Base-by-base conservation (phyloP, 2,329 filamentous ascomycete genomes). In the Botrytis byssoidea region DNA sequence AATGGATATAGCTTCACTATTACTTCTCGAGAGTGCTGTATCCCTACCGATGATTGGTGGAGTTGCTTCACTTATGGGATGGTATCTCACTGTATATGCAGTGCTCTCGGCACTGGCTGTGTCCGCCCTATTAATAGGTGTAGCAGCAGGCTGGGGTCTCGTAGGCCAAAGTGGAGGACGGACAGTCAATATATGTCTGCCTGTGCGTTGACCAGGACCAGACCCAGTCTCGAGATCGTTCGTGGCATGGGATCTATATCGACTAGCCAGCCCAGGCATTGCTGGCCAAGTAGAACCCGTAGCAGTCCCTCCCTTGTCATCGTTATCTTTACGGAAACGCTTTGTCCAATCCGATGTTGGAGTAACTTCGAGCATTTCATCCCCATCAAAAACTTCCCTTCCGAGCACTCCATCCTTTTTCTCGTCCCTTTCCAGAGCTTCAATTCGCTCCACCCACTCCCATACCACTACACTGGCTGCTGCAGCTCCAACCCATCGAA, bases 391-490 rank as follows among this genome's bases (percentile, higher is more conserved):
- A 0, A 93, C 85, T 78, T 93, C 91, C 75, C 91, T 84, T 18
- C 91, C 91, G 2, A 93, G 82, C 64, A 93, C 73, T 91, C 9
- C 91, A 90, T 76, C 75, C 55, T 74, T 76, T 46, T 76, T 76
- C 35, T 76, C 72, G 68, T 76, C 57, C 65, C 75, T 72, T 40
- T 75, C 74, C 35, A 75, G 68, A n/a, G 90, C 90, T 81, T 93
- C 91, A 74, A 93, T 93, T 55, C 91, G 85, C 81, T 93, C 91
- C 7, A 93, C 91, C 91, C 91, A 93, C 82, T 93, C 91, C 91
- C 91, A 93, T 7, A 93, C 91, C 46, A 93, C 90, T n/a, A 93
- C 91, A 83, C 90, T 93, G 9, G 91, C 91, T 9, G 91, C 91
- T 0, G 91, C 90, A 6, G 91, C 91, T 67, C 91, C 91, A 29